Evolutionary conservation across 2,329 filamentous ascomycete genomes (phyloP), one percentile per base, ranked within the genome.

Genomic region (Claviceps pusilla): DNA sequence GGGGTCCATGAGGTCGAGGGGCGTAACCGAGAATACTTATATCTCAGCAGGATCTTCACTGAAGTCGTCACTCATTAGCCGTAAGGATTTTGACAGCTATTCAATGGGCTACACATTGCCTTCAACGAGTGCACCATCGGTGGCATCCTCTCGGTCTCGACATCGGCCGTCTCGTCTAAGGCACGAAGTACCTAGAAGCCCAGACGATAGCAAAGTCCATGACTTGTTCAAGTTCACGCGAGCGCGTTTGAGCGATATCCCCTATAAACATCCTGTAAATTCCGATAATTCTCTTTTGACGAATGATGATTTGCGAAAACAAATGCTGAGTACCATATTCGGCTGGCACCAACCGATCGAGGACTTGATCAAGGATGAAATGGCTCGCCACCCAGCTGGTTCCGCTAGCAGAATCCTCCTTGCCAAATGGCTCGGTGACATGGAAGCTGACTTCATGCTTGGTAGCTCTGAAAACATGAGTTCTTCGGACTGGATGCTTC

Each of bases 291-390:
- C 73, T 3, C 77, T 76, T 33, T 69, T 88, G 29, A 87, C 85
- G 3, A 84, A 83, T 57, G 86, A 96, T 60, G 84, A 95, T 60
- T 76, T 96, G 48, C 83, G 91, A 50, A 79, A 78, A 49, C 90
- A 96, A 67, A 96, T 98, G 90, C 77, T 98, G 4, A 87, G 79
- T 60, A 86, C 90, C 6, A 89, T 98, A 2, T 98, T 98, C 67
- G 93, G 93, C 3, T 98, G 93, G 90, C 84, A 91, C 52, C 83
- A 84, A 54, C 88, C 95, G 61, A 83, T 91, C 45, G 79, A 89
- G 48, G 83, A 84, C 48, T 71, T 98, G 50, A 81, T 98, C 53
- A 79, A 83, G 10, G 90, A 97, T 66, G 93, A 98, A 67, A 76
- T 95, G 72, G 78, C 76, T 57, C 79, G 84, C 24, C 88, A 95